These are phyloP conservation scores for Aspergillus bertholletiae DNA, from an alignment of 495 filamentous ascomycete genomes.

Conservation along the genomic window DNA sequence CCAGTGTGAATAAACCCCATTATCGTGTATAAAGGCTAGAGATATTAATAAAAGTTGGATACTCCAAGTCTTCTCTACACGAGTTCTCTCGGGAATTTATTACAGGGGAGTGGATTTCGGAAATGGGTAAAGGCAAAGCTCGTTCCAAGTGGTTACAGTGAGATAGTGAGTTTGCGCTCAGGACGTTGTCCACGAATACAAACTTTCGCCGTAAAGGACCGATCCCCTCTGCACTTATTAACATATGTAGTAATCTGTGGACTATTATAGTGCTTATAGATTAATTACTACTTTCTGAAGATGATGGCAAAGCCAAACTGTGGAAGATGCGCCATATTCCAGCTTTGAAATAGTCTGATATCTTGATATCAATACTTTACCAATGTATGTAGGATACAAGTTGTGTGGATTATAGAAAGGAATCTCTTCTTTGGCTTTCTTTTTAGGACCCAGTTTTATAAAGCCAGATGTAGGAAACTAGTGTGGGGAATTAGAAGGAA, in stretches of 20 bases:
- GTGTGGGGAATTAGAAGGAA: neutral
- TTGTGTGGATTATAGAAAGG: constrained; percentile 31
- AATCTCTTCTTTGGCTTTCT: constrained; percentile 37
- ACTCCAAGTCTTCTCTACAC: constrained; percentile 25
- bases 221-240: constrained; percentile 15
- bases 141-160: constrained; percentile 31
- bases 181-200: constrained; percentile 20
- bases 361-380: constrained; percentile 37
- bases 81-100: constrained; percentile 26
- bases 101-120: constrained; percentile 23
- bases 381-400: constrained; percentile 46
- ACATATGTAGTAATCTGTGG: neutral
- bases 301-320: constrained; percentile 47
- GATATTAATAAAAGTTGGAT: constrained; percentile 28
- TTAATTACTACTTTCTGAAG: constrained; percentile 33
- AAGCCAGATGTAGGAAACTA: constrained; percentile 13
- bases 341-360: constrained; percentile 51
- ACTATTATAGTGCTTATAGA: neutral
- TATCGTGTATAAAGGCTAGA: constrained; percentile 30
- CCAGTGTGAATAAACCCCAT: constrained; percentile 33
- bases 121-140: constrained; percentile 33
- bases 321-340: constrained; percentile 48
- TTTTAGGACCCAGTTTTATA: constrained; percentile 5
- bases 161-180: constrained; percentile 24
- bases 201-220: constrained; percentile 33